These are phyloP conservation scores for Astrephomene gubernaculifera DNA, from an alignment of 139 green algal species.

Conservation along the genomic window DNA sequence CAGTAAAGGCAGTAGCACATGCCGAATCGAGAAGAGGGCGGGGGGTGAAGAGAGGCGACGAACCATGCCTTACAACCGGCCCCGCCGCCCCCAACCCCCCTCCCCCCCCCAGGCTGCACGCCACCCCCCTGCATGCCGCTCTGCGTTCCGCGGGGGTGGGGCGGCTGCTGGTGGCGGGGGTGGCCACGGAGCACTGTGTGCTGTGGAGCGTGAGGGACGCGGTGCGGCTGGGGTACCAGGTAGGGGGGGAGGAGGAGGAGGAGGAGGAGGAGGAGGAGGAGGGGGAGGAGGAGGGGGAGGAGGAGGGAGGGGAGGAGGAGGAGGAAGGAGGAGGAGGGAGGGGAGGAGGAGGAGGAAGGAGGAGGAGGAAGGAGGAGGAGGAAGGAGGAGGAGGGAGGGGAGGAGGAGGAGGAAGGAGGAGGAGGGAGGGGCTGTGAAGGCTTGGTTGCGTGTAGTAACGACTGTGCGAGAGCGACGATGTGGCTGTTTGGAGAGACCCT, in stretches of 20 bases:
- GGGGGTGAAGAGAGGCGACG: no score
- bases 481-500: neutral
- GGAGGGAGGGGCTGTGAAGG: neutral
- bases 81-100: neutral
- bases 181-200: constrained; percentile 56
- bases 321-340: neutral
- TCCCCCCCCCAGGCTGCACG: constrained; percentile 11
- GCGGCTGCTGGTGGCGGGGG: constrained; percentile 43
- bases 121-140: constrained; percentile 15
- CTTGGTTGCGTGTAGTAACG: neutral
- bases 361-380: neutral
- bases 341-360: neutral
- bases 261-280: neutral
- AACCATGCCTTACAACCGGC: no score
- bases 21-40: no score
- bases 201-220: constrained; percentile 40
- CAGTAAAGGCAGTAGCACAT: no score
- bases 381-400: neutral
- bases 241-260: neutral
- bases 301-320: neutral
- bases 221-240: constrained; percentile 44
- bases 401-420: neutral
- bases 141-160: constrained; percentile 17
- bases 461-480: neutral
- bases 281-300: constrained; percentile 10